Evolutionary conservation across 1,284 basidiomycete genomes (phyloP).

Genomic region (Prillingera fragicola): DNA sequence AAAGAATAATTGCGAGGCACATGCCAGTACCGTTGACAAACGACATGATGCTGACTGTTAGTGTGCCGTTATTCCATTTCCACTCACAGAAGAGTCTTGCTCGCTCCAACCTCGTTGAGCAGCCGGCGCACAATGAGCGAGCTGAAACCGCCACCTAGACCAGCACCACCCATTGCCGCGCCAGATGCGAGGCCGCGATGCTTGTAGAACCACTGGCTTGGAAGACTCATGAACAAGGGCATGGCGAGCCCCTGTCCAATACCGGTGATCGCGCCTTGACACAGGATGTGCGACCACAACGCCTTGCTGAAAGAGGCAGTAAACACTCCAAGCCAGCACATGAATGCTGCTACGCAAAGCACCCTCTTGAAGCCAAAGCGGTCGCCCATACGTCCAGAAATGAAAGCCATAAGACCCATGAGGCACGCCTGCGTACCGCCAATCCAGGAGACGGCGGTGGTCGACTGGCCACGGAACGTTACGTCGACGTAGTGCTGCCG

Average conservation of each 20-base stretch:
- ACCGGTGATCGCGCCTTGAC: conserved; percentile 27
- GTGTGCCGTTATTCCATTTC: neutral
- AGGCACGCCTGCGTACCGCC: conserved; percentile 9
- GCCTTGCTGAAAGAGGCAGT: conserved; percentile 5
- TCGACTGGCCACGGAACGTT: conserved; percentile 13
- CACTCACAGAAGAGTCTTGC: conserved; percentile 31
- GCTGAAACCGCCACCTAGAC: conserved; percentile 28
- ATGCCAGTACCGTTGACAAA: conserved; percentile 27
- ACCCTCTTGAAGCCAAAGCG: conserved; percentile 27
- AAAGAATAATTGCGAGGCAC: conserved; percentile 23
- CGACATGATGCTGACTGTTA: conserved; percentile 29
- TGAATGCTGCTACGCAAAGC: conserved; percentile 14
- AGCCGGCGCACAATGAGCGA: conserved; percentile 24
- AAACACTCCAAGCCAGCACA: conserved; percentile 27
- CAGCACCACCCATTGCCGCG: conserved; percentile 35
- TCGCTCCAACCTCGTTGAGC: conserved; percentile 23
- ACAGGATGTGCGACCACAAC: conserved; percentile 9
- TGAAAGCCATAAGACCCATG: conserved; percentile 6
- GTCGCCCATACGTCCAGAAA: conserved; percentile 13
- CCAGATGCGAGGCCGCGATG: conserved; percentile 33
- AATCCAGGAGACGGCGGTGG: conserved; percentile 22
- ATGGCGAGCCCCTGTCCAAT: conserved; percentile 29
- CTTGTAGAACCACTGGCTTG: conserved; percentile 40
- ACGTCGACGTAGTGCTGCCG: conserved; percentile 26
- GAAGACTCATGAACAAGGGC: conserved; percentile 39